Conservation (phyloP, 805 yeast genomes). For the Ogataea trehaloabstinens region DNA sequence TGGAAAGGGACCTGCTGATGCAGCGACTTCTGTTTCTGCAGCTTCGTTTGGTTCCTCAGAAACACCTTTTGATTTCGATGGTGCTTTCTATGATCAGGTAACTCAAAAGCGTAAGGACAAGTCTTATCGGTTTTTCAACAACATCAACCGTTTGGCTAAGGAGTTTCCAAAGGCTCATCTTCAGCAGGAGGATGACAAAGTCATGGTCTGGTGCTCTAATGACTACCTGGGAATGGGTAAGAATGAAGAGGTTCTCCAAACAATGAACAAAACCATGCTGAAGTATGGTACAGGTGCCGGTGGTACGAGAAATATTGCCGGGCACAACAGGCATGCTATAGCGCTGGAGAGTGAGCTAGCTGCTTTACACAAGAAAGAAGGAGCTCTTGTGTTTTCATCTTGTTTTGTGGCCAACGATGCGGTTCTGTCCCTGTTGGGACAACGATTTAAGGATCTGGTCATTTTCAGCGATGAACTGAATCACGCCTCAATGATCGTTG, state of each 20-base stretch:
- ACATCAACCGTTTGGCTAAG: constrained; percentile 90
- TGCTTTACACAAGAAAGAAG: constrained; percentile 89
- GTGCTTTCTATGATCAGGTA: constrained; percentile 65
- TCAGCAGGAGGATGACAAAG: constrained; percentile 69
- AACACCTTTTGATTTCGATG: constrained; percentile 64
- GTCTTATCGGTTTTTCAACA: constrained; percentile 94
- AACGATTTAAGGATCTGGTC: constrained; percentile 83
- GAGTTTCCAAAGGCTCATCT: constrained; percentile 95
- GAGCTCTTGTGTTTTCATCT: constrained; percentile 90
- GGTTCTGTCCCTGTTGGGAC: constrained; percentile 84
- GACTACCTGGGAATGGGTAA: constrained; percentile 96
- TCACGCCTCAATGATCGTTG: constrained; percentile 98
- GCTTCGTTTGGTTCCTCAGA: constrained; percentile 43
- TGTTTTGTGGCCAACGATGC: constrained; percentile 98
- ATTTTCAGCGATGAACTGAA: constrained; percentile 90
- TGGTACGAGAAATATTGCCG: constrained; percentile 98
- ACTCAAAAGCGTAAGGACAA: constrained; percentile 77
- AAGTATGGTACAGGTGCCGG: constrained; percentile 99
- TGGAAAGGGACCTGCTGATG: constrained; percentile 24
- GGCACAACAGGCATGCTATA: constrained; percentile 91
- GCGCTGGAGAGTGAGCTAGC: constrained; percentile 84
- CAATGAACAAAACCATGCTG: constrained; percentile 77
- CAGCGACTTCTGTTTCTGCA: constrained; percentile 29
- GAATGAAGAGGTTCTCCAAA: constrained; percentile 66
- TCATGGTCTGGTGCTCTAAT: constrained; percentile 98